These are phyloP conservation scores for Marsdenia floribunda DNA, from an alignment of 257 asterid species.

Conservation along the genomic window DNA sequence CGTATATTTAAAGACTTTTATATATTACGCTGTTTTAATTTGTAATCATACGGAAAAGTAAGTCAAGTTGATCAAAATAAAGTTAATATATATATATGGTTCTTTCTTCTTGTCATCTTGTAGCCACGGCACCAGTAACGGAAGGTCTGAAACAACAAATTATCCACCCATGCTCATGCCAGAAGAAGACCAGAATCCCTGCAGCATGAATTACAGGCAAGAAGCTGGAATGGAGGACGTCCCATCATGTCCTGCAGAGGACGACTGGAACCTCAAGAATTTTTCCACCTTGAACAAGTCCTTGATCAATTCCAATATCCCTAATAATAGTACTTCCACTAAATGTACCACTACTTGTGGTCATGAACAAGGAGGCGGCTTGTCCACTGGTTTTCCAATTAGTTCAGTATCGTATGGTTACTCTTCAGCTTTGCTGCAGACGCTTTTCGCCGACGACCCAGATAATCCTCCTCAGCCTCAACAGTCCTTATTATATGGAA, in stretches of 20 bases:
- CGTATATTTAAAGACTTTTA: slow-evolving; percentile 1
- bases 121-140: slow-evolving; percentile 27
- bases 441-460: slow-evolving; percentile 28
- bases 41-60: slow-evolving; percentile 22
- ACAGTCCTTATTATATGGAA: slow-evolving; percentile 1
- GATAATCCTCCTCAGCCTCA: slow-evolving; percentile 29
- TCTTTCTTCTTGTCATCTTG: slow-evolving; percentile 46
- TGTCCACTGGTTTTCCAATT: slow-evolving; percentile 20
- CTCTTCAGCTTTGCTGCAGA: slow-evolving; percentile 45
- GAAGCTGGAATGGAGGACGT: slow-evolving; percentile 17
- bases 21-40: background rate
- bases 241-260: slow-evolving; percentile 7
- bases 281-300: background rate
- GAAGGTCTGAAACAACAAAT: slow-evolving; percentile 39
- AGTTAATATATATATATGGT: slow-evolving; percentile 2
- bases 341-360: too few relatives aligned
- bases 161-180: slow-evolving; percentile 30
- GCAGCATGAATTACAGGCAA: slow-evolving; percentile 40
- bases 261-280: slow-evolving; percentile 21
- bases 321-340: too few relatives aligned
- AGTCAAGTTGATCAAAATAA: slow-evolving; percentile 32
- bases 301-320: too few relatives aligned
- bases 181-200: slow-evolving; percentile 30
- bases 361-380: background rate
- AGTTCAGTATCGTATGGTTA: slow-evolving; percentile 35